phyloP scores from a whole-genome alignment of 345 rosid genomes.

The Gossypioides kirkii region DNA sequence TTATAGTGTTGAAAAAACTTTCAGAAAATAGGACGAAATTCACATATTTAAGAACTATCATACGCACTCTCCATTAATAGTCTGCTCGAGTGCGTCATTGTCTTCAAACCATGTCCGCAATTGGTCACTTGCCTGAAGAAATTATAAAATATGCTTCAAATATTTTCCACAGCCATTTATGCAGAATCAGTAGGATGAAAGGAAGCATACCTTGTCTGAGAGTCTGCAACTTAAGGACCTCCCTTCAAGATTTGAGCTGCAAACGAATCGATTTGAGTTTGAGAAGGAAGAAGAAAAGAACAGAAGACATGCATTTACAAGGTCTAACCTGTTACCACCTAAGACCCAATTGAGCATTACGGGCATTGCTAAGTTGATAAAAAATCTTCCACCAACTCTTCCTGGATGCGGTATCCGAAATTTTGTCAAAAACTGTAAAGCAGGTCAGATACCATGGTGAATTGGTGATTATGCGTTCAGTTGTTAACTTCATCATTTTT shows the following conservation, averaged over 20 bases:
- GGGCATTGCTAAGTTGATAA: constrained; percentile 74
- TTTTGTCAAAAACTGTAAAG: constrained; percentile 71
- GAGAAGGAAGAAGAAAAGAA: not conserved
- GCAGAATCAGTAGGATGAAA: not conserved
- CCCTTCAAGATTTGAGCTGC: constrained; percentile 83
- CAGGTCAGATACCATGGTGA: constrained; percentile 16
- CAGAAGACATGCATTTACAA: not conserved
- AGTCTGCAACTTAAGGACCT: constrained; percentile 83
- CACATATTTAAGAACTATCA: constrained; percentile 7
- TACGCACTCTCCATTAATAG: constrained; percentile 82
- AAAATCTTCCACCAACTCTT: constrained; percentile 80
- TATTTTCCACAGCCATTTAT: not conserved
- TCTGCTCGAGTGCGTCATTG: constrained; percentile 74
- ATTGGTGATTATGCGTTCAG: constrained; percentile 8
- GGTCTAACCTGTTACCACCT: constrained; percentile 82
- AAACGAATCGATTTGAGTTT: not conserved
- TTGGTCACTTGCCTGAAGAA: constrained; percentile 38
- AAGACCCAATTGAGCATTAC: constrained; percentile 85
- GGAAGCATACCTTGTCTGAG: constrained; percentile 61
- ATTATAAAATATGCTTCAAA: constrained; percentile 6
- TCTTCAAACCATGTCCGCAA: constrained; percentile 47
- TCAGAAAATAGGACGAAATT: not conserved
- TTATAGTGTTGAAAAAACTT: not conserved
- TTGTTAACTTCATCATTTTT: constrained; percentile 2
- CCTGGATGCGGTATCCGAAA: constrained; percentile 88